Evolutionary conservation across 1,139 yeast species (phyloP).

Genomic region (Suhomyces panamericanus): DNA sequence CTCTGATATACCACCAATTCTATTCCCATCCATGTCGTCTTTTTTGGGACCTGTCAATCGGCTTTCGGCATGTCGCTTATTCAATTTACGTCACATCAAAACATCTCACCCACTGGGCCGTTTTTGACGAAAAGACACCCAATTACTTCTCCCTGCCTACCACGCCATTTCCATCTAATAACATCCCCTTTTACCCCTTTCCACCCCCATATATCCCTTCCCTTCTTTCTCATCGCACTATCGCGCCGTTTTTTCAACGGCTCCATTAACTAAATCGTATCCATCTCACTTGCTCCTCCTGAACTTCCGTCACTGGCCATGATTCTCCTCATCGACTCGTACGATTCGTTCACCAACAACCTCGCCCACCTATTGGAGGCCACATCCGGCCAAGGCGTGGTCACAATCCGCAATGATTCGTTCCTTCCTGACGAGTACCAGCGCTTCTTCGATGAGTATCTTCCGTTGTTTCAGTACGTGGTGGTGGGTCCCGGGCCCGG

Average conservation of each 20-base stretch:
- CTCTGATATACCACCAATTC: too few relatives aligned
- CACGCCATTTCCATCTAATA: not conserved
- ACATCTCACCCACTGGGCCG: too few relatives aligned
- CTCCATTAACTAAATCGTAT: not conserved
- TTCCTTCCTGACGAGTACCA: slow-evolving; percentile 38
- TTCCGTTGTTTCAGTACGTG: slow-evolving; percentile 65
- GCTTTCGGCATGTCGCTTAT: too few relatives aligned
- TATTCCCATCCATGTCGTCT: too few relatives aligned
- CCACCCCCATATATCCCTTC: not conserved
- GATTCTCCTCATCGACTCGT: slow-evolving; percentile 84
- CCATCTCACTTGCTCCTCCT: not conserved
- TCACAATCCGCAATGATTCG: slow-evolving; percentile 76
- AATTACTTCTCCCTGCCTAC: not conserved
- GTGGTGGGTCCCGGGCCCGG: slow-evolving; percentile 99
- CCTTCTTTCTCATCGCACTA: not conserved
- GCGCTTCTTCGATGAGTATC: slow-evolving; percentile 36
- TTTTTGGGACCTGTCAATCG: too few relatives aligned
- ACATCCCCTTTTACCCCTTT: not conserved
- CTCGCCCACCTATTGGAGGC: slow-evolving; percentile 62
- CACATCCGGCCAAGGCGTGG: slow-evolving; percentile 55
- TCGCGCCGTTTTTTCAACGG: slow-evolving; percentile 1
- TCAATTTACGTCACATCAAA: too few relatives aligned
- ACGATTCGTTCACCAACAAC: slow-evolving; percentile 91
- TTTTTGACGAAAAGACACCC: too few relatives aligned
- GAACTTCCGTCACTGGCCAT: slow-evolving; percentile 17